Conservation (phyloP, 2,329 filamentous ascomycete genomes). For the Xylaria sp. region DNA sequence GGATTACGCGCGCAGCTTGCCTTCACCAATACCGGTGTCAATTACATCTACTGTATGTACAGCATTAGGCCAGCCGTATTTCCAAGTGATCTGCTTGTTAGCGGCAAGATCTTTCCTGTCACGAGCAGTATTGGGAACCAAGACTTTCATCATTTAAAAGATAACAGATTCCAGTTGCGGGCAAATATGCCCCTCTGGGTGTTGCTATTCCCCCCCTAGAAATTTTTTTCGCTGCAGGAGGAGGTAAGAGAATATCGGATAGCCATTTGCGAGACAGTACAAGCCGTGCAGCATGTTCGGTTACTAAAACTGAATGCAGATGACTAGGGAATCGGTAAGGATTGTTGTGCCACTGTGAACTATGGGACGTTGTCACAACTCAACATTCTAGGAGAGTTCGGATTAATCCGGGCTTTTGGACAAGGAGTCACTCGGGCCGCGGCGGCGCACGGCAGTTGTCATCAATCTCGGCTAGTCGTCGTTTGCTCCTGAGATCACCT, state of each 20-base stretch:
- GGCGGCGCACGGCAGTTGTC: constrained; percentile 23
- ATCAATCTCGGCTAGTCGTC: neutral
- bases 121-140: neutral
- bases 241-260: neutral
- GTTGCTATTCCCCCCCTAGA: too few species aligned
- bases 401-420: constrained; percentile 27
- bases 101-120: neutral
- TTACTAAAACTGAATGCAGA: neutral
- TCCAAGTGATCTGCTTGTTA: neutral
- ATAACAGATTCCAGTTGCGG: neutral
- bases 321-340: neutral
- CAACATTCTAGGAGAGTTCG: neutral
- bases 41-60: neutral
- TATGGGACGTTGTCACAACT: too few species aligned
- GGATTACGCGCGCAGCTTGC: neutral
- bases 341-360: neutral
- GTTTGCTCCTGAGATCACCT: constrained; percentile 25
- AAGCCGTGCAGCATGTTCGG: neutral
- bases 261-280: neutral
- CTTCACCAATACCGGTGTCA: neutral
- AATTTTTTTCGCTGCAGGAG: neutral
- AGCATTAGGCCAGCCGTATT: neutral
- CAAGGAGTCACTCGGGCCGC: constrained; percentile 32
- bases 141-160: neutral
- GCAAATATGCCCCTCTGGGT: too few species aligned